Evolutionary conservation across 192 early-diverging fungal genomes (phyloP), one percentile per base, ranked within the genome.

Genomic region (Chytriomyces sp.): DNA sequence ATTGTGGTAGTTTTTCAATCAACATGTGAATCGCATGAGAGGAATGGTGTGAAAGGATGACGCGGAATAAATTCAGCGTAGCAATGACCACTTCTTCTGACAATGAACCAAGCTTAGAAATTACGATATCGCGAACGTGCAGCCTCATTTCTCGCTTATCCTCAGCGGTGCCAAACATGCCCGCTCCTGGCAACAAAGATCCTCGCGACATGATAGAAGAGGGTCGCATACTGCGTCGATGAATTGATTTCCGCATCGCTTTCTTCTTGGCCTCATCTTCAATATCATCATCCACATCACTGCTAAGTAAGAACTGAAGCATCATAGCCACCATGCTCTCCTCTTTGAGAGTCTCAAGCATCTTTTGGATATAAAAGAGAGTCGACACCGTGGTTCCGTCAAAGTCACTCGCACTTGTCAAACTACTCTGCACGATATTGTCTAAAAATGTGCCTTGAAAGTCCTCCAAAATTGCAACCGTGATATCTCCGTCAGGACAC

Each of bases 371-470:
- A 60, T 98, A 98, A 63, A 87, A 92, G 74, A 98, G 91, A 1
- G 92, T 89, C 2, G 95, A 90, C 0, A 94, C 92, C 19, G 93
- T 90, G 61, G 91, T 92, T 4, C 93, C 94, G 76, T 98, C 94
- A 26, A 89, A 92, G 77, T 98, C 96, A 0, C 93, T 94, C 76
- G 92, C 91, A 58, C 92, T 92, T 39, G 90, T 76, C 56, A 96
- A 82, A 39, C 91, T 91, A 25, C 95, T 91, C 62, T 93, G 91
- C 41, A 98, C 81, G 61, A 95, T 94, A 41, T 91, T 89, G 59
- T 91, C 91, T 44, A 98, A 79, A 77, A 96, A 94, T 34, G 91
- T 88, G 31, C 83, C 76, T 59, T 90, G 85, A 76, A 98, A 81
- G 39, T 88, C 89, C 25, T 73, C 73, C 59, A 93, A 73, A 19